Base-by-base conservation (phyloP, 1,284 basidiomycete species). In the Pseudozyma pruni region DNA sequence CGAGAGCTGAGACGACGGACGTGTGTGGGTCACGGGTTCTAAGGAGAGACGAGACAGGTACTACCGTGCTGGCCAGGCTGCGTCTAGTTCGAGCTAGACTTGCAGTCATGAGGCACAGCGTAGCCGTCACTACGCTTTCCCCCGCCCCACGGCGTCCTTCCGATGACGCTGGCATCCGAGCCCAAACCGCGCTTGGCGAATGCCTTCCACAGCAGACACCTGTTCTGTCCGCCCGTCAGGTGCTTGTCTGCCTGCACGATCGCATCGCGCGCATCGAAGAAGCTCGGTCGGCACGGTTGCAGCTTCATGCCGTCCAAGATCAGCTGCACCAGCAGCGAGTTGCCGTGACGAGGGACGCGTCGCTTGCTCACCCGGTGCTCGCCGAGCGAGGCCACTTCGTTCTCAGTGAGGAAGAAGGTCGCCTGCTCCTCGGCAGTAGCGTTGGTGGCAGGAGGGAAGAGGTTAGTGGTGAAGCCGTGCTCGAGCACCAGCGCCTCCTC, bases 81-180 rank as follows among this genome's bases (percentile, higher is more conserved):
- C 8, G n/a, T 23, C 35, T 48, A 53, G 14, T 43, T 20, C 8
- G 29, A 44, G 25, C 32, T 19, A 34, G 67, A 48, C 54, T 74
- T 81, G 81, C 85, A 86, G 27, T 74, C 57, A 59, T 74, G 54
- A 38, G 86, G 86, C 10, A 85, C 64, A 51, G 75, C 76, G 76
- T 73, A 84, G 58, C 85, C 86, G 68, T 87, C 85, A 32, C 75
- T 79, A 51, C 86, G 84, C 63, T 86, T 81, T 74, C 94, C 94
- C 86, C 93, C 92, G 76, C 94, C 94, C 94, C 94, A 96, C n/a
- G 93, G 93, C 6, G 91, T 92, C 58, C 87, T 85, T 41, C 91
- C 91, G 16, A 64, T 46, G 43, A 77, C 54, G 27, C 54, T 51
- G 11, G 78, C 76, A 42, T 75, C 66, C 9, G 48, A 50, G 4